These are phyloP conservation scores for Megacollybia platyphylla DNA, from an alignment of 1,284 basidiomycete genomes.

Conservation along the genomic window DNA sequence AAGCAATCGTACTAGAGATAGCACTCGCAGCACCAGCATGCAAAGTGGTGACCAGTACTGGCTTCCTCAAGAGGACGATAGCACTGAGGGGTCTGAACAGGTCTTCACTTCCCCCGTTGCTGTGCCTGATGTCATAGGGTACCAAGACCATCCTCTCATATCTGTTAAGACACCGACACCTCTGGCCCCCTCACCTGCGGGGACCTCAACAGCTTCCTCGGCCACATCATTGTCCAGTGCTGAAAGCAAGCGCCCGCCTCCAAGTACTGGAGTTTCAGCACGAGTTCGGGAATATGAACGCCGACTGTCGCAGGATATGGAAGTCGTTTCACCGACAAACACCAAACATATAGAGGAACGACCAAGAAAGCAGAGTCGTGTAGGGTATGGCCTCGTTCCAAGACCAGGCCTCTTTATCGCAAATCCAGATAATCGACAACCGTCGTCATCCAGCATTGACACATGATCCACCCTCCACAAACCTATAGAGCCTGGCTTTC, in stretches of 20 bases:
- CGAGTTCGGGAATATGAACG: conserved; percentile 25
- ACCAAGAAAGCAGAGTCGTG: conserved; percentile 15
- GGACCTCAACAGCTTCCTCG: background rate
- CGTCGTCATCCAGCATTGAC: background rate
- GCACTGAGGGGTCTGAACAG: conserved; percentile 4
- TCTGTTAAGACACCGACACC: conserved; percentile 10
- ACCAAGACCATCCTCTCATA: conserved; percentile 4
- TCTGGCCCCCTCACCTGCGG: background rate
- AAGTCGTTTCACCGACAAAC: conserved; percentile 16
- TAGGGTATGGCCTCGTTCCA: conserved; percentile 44
- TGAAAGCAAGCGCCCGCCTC: conserved; percentile 7
- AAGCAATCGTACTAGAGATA: conserved; percentile 17
- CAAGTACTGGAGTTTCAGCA: conserved; percentile 16
- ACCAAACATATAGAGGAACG: conserved; percentile 19
- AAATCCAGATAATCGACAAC: conserved; percentile 35
- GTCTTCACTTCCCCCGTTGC: conserved; percentile 10
- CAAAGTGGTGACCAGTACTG: background rate
- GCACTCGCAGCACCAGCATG: conserved; percentile 13
- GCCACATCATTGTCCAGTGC: conserved; percentile 6
- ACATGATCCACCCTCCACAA: too few relatives aligned
- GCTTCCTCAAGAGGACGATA: conserved; percentile 6
- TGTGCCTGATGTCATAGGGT: conserved; percentile 10
- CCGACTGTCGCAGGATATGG: conserved; percentile 23
- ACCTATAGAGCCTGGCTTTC: too few relatives aligned
- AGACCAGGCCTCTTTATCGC: conserved; percentile 45